Conservation (phyloP, 306 rosid genomes). For the Rosa rugosa region DNA sequence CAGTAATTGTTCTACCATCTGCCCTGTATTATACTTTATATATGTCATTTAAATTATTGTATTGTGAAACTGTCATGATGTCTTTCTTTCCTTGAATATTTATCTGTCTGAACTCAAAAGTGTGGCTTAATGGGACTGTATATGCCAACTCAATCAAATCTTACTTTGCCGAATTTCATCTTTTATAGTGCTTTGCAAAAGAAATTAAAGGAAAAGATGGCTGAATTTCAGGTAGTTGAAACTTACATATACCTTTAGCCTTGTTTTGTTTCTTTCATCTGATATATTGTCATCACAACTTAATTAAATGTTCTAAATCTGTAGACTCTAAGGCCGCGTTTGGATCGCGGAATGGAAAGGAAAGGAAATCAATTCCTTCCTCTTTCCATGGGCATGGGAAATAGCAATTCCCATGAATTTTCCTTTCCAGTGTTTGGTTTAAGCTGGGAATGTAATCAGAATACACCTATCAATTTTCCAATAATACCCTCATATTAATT, state of each 20-base stretch:
- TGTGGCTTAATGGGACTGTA: slow-evolving; percentile 21
- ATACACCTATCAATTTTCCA: no score
- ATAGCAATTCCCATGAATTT: no score
- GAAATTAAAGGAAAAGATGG: slow-evolving; percentile 93
- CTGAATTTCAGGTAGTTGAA: slow-evolving; percentile 84
- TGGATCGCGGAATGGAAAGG: no score
- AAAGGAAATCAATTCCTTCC: no score
- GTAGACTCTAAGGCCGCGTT: slow-evolving; percentile 77
- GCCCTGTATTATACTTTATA: no score
- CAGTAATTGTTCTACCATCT: no score
- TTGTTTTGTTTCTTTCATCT: background rate
- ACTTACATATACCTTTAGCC: slow-evolving; percentile 7
- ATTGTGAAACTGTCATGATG: background rate
- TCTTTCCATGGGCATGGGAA: no score
- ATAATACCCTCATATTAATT: no score
- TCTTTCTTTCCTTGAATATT: background rate
- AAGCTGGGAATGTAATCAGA: no score
- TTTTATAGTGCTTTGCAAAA: slow-evolving; percentile 76
- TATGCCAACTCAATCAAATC: slow-evolving; percentile 23
- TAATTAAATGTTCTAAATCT: slow-evolving; percentile 20
- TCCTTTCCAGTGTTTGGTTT: no score
- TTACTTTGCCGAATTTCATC: slow-evolving; percentile 5
- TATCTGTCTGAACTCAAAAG: background rate
- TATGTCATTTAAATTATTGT: no score
- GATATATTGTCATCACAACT: background rate